phyloP scores from a whole-genome alignment of 169 alveolate genomes.

The Cryptosporidium parvum region DNA sequence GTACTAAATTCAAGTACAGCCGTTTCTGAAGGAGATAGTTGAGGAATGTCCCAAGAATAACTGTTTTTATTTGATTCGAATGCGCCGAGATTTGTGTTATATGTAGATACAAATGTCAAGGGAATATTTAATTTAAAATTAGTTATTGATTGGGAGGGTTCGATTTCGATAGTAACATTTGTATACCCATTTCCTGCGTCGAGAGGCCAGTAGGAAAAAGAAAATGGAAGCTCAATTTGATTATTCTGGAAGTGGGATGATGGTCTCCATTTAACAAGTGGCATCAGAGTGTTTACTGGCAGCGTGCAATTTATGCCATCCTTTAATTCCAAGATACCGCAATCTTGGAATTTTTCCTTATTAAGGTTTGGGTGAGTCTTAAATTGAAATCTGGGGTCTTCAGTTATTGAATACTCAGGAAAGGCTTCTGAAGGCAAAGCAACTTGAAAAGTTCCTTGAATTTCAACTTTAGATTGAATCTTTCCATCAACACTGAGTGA shows the following conservation, averaged over 20 bases:
- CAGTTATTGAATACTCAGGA: constrained; percentile 53
- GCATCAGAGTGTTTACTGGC: constrained; percentile 51
- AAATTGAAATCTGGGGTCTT: constrained; percentile 63
- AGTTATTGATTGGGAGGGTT: not conserved
- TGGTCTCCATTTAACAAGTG: constrained; percentile 65
- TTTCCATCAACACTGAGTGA: constrained; percentile 78
- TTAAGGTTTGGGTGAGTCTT: constrained; percentile 65
- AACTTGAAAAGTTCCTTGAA: constrained; percentile 68
- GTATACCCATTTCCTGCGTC: constrained; percentile 12
- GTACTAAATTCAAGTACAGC: constrained; percentile 60
- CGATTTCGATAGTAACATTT: constrained; percentile 46
- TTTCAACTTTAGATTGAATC: constrained; percentile 35
- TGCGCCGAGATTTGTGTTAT: constrained; percentile 9
- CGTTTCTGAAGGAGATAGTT: constrained; percentile 5
- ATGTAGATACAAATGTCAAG: not conserved
- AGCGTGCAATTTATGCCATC: constrained; percentile 36
- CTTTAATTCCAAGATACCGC: constrained; percentile 17
- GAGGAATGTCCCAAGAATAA: constrained; percentile 15
- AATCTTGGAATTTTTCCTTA: constrained; percentile 42
- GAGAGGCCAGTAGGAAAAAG: constrained; percentile 64
- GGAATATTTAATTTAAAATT: constrained; percentile 24
- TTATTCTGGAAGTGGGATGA: not conserved
- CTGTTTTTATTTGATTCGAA: not conserved
- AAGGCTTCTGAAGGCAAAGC: constrained; percentile 17
- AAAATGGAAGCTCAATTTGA: constrained; percentile 49